phyloP scores from a whole-genome alignment of 2,329 filamentous ascomycete genomes.

The Colletotrichum sp. region DNA sequence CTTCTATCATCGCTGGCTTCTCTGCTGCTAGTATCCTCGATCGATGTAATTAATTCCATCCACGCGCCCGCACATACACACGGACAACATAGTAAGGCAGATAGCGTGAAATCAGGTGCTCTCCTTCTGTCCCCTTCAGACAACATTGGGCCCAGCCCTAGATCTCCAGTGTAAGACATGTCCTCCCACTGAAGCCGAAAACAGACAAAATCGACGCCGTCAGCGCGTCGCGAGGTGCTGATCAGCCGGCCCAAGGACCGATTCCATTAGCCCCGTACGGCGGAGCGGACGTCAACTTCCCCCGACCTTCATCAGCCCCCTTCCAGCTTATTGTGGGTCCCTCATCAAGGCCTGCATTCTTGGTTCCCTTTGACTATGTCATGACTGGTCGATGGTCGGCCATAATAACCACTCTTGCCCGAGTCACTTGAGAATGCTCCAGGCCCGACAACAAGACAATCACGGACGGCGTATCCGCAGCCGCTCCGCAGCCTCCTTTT shows the following conservation, averaged over 20 bases:
- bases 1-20: too few relatives aligned
- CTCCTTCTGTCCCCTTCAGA: too few relatives aligned
- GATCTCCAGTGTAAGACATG: too few relatives aligned
- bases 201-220: too few relatives aligned
- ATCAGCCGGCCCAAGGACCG: background rate
- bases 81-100: too few relatives aligned
- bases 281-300: background rate
- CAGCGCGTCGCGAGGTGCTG: too few relatives aligned
- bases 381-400: background rate
- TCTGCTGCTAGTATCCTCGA: too few relatives aligned
- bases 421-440: background rate
- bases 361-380: background rate
- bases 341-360: background rate
- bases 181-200: too few relatives aligned
- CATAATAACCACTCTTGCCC: background rate
- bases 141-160: too few relatives aligned
- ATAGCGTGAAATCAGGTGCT: too few relatives aligned
- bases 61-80: too few relatives aligned
- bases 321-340: background rate
- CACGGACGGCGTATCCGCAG: background rate
- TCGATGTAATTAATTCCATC: too few relatives aligned
- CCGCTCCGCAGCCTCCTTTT: background rate
- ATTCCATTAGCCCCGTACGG: background rate
- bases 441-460: background rate
- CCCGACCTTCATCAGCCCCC: background rate